Evolutionary conservation across 148 eudicot genomes (phyloP), one percentile per base, ranked within the genome.

Genomic region (Rhododendron vialii): DNA sequence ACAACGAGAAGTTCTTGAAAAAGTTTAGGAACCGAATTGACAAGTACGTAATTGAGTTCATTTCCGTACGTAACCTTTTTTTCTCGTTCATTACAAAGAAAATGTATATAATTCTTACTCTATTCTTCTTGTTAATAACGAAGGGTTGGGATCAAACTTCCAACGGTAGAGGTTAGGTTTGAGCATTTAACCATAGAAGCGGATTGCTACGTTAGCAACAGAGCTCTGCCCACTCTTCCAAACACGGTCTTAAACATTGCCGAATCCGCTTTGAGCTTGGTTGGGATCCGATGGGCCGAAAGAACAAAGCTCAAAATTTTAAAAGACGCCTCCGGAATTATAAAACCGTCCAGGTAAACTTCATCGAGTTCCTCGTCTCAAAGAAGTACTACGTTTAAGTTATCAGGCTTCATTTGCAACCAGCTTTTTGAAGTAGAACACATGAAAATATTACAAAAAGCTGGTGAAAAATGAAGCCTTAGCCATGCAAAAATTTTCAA

Each of bases 111-210:
- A 1, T 36, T 30, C 47, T 45, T 45, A 45, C 47, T 45, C 1
- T 43, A 7, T 45, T 24, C 30, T 41, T 45, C 30, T 59, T 79
- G 35, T 57, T 6, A 30, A 81, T 6, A 30, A 81, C 89, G 82
- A 92, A 97, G 99, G 88, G 99, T 97, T 38, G 99, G 96, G 82
- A 94, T 97, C 41, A 88, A 18, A 30, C 93, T 95, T 89, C 99
- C 99, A 48, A 93, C 95, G 0, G 94, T 97, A 1, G 96, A 95
- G 89, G 91, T 97, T 36, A 84, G 99, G 53, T 95, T 86, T 79
- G 95, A 94, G 82, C 90, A 92, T 45, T 88, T 97, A 53, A 94
- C 92, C 2, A 47, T 97, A 0, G 95, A 95, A 85, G 98, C 99
- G 4, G 94, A 97, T 65, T 93, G 95, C 88, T 90, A 93, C 45